phyloP scores from a whole-genome alignment of 371 early-diverging fungal genomes.

The Dichotomocladium elegans region DNA sequence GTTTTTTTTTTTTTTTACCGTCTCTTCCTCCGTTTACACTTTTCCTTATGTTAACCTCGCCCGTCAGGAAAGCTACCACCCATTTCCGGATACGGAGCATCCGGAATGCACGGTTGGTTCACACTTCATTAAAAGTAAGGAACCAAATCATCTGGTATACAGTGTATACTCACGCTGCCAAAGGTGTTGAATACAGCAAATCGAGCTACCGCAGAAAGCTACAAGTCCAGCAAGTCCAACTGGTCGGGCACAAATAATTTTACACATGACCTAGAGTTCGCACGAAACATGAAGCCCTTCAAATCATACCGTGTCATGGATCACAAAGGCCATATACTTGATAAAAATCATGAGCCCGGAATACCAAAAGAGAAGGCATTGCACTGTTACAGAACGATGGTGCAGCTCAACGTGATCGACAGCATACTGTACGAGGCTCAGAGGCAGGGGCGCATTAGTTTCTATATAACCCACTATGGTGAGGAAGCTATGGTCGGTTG shows the following conservation, averaged over 20 bases:
- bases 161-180: neutral
- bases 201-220: too few relatives aligned
- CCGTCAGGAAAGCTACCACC: too few relatives aligned
- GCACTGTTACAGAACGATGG: constrained; percentile 88
- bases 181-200: neutral
- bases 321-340: constrained; percentile 72
- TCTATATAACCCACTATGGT: constrained; percentile 98
- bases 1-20: neutral
- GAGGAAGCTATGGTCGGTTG: constrained; percentile 94
- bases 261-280: constrained; percentile 9
- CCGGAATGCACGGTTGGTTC: too few relatives aligned
- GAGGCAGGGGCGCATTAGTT: constrained; percentile 94
- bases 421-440: constrained; percentile 96
- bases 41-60: too few relatives aligned
- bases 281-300: constrained; percentile 39
- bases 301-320: constrained; percentile 96
- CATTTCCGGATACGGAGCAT: too few relatives aligned
- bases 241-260: constrained; percentile 12
- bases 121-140: too few relatives aligned
- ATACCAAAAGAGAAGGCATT: constrained; percentile 70
- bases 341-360: constrained; percentile 57
- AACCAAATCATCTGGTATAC: too few relatives aligned
- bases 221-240: neutral
- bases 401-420: constrained; percentile 89
- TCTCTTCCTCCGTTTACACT: neutral